These are phyloP conservation scores for Aspergillus incahuasiensis DNA, from an alignment of 495 filamentous ascomycete species.

Conservation along the genomic window DNA sequence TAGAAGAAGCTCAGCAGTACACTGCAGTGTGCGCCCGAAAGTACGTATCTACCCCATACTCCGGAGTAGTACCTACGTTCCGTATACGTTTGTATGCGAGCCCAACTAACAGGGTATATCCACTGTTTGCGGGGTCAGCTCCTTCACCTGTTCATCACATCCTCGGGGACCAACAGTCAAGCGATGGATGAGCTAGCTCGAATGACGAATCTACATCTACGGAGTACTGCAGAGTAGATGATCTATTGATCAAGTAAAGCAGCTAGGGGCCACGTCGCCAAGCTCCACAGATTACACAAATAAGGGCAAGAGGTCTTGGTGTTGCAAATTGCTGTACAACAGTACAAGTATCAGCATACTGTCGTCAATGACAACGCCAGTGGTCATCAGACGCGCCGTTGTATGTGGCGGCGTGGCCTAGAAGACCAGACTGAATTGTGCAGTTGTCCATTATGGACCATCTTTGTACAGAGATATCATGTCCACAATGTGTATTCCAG, in stretches of 20 bases:
- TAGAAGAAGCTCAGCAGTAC: background rate
- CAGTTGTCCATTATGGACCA: background rate
- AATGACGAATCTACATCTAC: background rate
- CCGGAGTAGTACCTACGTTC: too few relatives aligned
- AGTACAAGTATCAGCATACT: too few relatives aligned
- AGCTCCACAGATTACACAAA: too few relatives aligned
- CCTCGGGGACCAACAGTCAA: too few relatives aligned
- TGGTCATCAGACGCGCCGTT: background rate
- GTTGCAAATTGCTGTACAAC: too few relatives aligned
- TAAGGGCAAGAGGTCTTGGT: too few relatives aligned
- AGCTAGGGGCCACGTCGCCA: too few relatives aligned
- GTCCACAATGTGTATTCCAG: too few relatives aligned
- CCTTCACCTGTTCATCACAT: background rate
- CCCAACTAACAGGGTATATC: background rate
- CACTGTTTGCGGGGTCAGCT: background rate
- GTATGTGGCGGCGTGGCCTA: background rate
- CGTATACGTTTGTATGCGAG: too few relatives aligned
- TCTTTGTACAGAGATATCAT: too few relatives aligned
- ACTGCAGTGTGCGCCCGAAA: too few relatives aligned
- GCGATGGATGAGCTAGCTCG: background rate
- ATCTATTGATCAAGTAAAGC: background rate
- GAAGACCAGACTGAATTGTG: background rate
- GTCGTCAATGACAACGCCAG: too few relatives aligned
- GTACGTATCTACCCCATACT: background rate
- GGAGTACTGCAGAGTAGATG: background rate